phyloP scores from a whole-genome alignment of 1,284 basidiomycete genomes.

The Phlebopus sp. region DNA sequence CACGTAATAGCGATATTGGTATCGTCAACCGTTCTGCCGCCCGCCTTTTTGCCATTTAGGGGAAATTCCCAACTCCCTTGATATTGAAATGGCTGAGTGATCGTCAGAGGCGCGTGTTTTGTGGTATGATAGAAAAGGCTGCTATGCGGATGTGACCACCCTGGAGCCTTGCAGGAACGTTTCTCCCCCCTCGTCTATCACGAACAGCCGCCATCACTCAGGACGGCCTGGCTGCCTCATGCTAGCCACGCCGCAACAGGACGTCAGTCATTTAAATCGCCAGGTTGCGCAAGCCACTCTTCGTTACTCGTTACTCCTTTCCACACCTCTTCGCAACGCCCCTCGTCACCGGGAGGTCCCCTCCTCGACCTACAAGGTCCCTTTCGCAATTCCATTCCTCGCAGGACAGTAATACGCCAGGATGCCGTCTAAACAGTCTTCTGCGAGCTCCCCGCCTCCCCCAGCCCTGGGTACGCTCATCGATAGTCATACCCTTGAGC shows the following conservation, averaged over 20 bases:
- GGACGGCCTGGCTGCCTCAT: slow-evolving; percentile 48
- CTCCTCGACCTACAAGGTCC: slow-evolving; percentile 27
- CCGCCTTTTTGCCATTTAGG: slow-evolving; percentile 27
- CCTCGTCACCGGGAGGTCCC: slow-evolving; percentile 24
- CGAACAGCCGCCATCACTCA: slow-evolving; percentile 29
- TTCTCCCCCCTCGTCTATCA: slow-evolving; percentile 33
- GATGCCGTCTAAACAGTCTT: slow-evolving; percentile 47
- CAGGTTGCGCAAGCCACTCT: slow-evolving; percentile 28
- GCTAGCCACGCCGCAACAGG: slow-evolving; percentile 53
- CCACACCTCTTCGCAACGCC: slow-evolving; percentile 19
- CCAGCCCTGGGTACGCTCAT: slow-evolving; percentile 75
- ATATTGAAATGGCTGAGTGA: slow-evolving; percentile 37
- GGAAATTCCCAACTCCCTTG: slow-evolving; percentile 11
- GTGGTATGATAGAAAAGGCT: slow-evolving; percentile 31
- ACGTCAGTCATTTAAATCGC: slow-evolving; percentile 48
- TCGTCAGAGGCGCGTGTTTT: slow-evolving; percentile 18
- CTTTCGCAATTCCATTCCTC: slow-evolving; percentile 11
- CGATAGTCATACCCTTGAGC: slow-evolving; percentile 80
- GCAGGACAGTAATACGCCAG: slow-evolving; percentile 17
- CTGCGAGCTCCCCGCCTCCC: slow-evolving; percentile 49
- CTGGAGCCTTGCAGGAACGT: slow-evolving; percentile 19
- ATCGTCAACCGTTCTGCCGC: background rate
- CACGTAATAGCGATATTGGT: slow-evolving; percentile 1
- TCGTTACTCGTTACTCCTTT: slow-evolving; percentile 30
- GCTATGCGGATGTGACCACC: slow-evolving; percentile 20